phyloP scores from a whole-genome alignment of 2,329 filamentous ascomycete genomes.

The Penicillium italicum region DNA sequence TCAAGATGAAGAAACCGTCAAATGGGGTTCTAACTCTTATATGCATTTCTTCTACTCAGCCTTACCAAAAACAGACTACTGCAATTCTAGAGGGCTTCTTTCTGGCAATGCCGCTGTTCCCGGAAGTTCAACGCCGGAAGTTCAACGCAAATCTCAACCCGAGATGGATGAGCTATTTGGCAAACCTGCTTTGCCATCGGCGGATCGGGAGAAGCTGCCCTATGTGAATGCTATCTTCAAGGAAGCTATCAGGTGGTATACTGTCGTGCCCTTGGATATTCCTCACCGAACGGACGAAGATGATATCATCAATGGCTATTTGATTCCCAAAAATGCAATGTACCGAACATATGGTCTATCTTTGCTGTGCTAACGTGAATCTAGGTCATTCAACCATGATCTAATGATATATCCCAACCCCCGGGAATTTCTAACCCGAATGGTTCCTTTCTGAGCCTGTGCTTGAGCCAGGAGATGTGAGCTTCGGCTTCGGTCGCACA shows the following conservation, averaged over 20 bases:
- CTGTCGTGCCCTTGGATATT: neutral
- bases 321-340: constrained; percentile 1
- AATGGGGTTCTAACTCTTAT: neutral
- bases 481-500: constrained; percentile 4
- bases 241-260: constrained; percentile 3
- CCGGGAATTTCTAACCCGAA: constrained; percentile 1
- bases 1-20: neutral
- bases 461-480: neutral
- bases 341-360: constrained; percentile 1
- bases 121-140: constrained; percentile 14
- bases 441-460: neutral
- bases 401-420: neutral
- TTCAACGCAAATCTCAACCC: constrained; percentile 15
- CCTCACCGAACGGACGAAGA: constrained; percentile 4
- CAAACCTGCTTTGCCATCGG: constrained; percentile 5
- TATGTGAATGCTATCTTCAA: constrained; percentile 6
- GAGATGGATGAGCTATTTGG: constrained; percentile 19
- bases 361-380: neutral
- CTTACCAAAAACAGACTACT: neutral
- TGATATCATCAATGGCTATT: neutral
- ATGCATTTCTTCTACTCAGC: neutral
- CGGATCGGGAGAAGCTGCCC: constrained; percentile 13
- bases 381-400: constrained; percentile 7
- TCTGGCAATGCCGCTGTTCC: constrained; percentile 20
- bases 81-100: constrained; percentile 4